These are phyloP conservation scores for Apiospora phragmitis DNA, from an alignment of 2,329 filamentous ascomycete species.

Conservation along the genomic window DNA sequence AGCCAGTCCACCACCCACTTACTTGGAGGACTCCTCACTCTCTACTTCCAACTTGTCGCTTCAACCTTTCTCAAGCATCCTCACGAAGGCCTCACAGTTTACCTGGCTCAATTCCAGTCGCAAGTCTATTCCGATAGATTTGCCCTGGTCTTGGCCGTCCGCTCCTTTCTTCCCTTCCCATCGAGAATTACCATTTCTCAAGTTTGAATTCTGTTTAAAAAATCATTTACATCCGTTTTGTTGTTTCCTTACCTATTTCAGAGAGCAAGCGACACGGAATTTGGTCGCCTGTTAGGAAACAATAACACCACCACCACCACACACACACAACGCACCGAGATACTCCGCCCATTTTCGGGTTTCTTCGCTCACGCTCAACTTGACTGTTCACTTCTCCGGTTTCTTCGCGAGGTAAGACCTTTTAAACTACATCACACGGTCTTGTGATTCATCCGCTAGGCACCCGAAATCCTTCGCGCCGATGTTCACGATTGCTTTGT, in stretches of 20 bases:
- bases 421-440: not conserved
- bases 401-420: constrained; percentile 5
- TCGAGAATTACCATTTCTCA: constrained; percentile 24
- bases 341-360: not conserved
- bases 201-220: constrained; percentile 25
- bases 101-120: constrained; percentile 57
- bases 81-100: constrained; percentile 14
- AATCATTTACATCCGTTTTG: constrained; percentile 22
- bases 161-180: constrained; percentile 47
- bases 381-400: not conserved
- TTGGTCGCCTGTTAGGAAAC: constrained; percentile 8
- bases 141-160: constrained; percentile 62
- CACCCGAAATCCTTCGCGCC: constrained; percentile 1
- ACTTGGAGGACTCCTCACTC: not conserved
- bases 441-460: not conserved
- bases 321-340: constrained; percentile 4
- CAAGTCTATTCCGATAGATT: constrained; percentile 44
- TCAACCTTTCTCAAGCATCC: constrained; percentile 8
- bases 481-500: not conserved
- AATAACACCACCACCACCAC: not conserved
- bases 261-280: constrained; percentile 5
- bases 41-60: not conserved
- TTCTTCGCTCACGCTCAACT: not conserved
- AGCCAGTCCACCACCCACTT: not conserved
- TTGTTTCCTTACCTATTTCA: not conserved